Percentiles rank a stretch among this genome's conserved stretches.
Evolutionary conservation across 805 yeast species (phyloP).

Genomic region (Candida nitratophila): DNA sequence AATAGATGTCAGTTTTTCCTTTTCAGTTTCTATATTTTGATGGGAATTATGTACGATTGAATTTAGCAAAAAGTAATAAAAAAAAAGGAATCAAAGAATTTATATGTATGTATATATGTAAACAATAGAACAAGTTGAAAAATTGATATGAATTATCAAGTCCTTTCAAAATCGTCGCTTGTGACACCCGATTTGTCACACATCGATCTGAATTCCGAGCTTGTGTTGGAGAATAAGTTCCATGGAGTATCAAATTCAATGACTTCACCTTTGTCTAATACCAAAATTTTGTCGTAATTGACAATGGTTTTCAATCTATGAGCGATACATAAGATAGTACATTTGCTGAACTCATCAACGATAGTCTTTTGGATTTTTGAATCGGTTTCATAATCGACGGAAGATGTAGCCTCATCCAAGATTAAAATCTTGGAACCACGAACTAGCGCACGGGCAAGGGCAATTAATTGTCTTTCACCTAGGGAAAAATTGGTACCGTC

Average conservation of each 20-base stretch:
- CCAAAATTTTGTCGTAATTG: slow-evolving; percentile 51
- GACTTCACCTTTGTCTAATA: slow-evolving; percentile 49
- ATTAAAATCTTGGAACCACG: slow-evolving; percentile 54
- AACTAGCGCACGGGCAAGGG: slow-evolving; percentile 66
- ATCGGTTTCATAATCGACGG: slow-evolving; percentile 72
- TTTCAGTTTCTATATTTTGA: too few relatives aligned
- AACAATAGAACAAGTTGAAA: too few relatives aligned
- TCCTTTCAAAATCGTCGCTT: slow-evolving; percentile 26
- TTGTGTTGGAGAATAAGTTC: slow-evolving; percentile 30
- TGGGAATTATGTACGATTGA: too few relatives aligned
- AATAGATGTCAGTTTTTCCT: too few relatives aligned
- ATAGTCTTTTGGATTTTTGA: slow-evolving; percentile 56
- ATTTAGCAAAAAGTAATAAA: too few relatives aligned
- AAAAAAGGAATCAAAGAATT: too few relatives aligned
- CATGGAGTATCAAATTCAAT: slow-evolving; percentile 50
- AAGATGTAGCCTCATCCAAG: slow-evolving; percentile 72
- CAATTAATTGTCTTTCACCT: slow-evolving; percentile 67
- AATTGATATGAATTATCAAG: too few relatives aligned
- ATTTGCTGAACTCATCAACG: slow-evolving; percentile 45
- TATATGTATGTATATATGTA: too few relatives aligned
- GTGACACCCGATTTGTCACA: slow-evolving; percentile 41
- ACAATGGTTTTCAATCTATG: slow-evolving; percentile 62
- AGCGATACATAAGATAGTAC: slow-evolving; percentile 69
- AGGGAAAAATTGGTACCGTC: slow-evolving; percentile 66
- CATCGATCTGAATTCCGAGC: slow-evolving; percentile 44